Evolutionary conservation across 805 yeast species (phyloP), one percentile per base, ranked within the genome.

Genomic region (Saitoella complicata): DNA sequence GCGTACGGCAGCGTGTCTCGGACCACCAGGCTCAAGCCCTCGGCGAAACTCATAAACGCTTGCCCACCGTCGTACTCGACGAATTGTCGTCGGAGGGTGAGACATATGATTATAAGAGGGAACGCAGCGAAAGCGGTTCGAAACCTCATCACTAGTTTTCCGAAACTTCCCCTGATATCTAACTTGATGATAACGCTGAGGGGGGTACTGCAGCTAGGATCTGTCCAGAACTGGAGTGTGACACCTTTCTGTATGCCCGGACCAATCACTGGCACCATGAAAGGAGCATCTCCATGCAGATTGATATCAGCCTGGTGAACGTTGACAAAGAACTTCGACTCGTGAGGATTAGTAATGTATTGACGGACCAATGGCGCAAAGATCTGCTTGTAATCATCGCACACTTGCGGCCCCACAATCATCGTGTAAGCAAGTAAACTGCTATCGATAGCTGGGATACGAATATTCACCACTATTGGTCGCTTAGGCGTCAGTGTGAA

Each of bases 311-410:
- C 58, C 4, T 64, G 57, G 5, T 64, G 57, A 7, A 43, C 48
- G 45, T 77, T 69, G 6, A 80, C 60, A 53, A 77, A 81, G 86
- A 88, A 87, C 61, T 84, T 85, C 0, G 84, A 70, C 57, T 87
- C 95, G 52, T 64, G 70, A 0, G 82, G 81, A 34, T 75, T 76
- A 7, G 66, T 63, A 4, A 74, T 64, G 63, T 72, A 71, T 58
- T 86, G 95, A 46, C 85, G 69, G 3, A 81, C 59, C 35, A 85
- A 66, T 1, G 94, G 82, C 13, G 72, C 60, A 53, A 78, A 80
- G 6, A 35, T 8, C 2, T 12, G 13, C 21, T n/a, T 36, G 7
- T 7, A 7, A 21, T 31, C 31, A 34, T 36, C 46, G 29, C 47
- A 44, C 8, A 31, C 29, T 8, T 33, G 39, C 2, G 45, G 36